A percentile compares a stretch with the other conserved stretches of the same genome.
phyloP scores from a whole-genome alignment of 441 rosid genomes.

The Cnidoscolus chayamansa region DNA sequence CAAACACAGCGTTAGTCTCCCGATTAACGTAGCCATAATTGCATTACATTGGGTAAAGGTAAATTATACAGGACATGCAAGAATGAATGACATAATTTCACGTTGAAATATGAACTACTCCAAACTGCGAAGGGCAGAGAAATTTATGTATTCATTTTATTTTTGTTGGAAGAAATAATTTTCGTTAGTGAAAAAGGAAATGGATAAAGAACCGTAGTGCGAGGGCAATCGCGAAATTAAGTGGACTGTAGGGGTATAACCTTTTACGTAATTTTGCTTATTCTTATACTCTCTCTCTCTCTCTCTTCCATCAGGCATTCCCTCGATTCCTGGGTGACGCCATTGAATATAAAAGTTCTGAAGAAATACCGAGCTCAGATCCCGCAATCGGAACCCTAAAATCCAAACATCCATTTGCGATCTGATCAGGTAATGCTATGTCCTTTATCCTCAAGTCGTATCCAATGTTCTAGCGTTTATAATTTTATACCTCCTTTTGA shows the following conservation, averaged over 20 bases:
- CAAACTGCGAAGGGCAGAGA: no score
- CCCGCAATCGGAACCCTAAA: constrained; percentile 17
- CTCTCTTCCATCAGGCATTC: neutral
- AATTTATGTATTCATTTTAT: no score
- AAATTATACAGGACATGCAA: no score
- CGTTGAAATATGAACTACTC: no score
- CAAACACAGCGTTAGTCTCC: no score
- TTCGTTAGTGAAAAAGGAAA: neutral
- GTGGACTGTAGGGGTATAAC: neutral
- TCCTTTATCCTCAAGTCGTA: neutral
- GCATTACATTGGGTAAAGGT: no score
- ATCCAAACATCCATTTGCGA: constrained; percentile 22
- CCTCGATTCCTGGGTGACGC: constrained; percentile 16
- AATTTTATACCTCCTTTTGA: neutral
- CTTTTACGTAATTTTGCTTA: no score
- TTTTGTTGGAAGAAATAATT: no score
- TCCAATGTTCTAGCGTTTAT: neutral
- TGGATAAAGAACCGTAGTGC: neutral
- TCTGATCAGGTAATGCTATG: constrained; percentile 30
- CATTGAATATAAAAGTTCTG: constrained; percentile 16
- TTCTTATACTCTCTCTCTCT: neutral
- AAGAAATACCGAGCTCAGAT: constrained; percentile 18
- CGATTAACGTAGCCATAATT: no score
- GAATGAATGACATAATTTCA: no score
- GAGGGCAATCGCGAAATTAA: constrained; percentile 16